Base-by-base conservation (phyloP, 1,139 yeast genomes). In the Diutina neorugosa region DNA sequence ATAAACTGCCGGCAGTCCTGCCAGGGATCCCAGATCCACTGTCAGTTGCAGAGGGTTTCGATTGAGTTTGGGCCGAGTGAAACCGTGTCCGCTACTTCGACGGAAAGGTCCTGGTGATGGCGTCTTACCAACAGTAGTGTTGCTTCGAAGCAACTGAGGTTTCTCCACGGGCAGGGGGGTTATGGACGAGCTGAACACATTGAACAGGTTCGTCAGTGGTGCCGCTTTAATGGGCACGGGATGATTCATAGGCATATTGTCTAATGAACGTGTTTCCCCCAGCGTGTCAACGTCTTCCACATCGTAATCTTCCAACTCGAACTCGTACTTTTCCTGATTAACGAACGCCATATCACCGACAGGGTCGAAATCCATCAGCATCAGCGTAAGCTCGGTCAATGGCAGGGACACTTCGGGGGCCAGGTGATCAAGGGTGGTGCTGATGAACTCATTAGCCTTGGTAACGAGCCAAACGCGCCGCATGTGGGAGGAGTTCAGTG, bases 331-430 rank as follows among this genome's bases (percentile, higher is more conserved):
- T 23, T 74, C 74, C 62, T 84, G 89, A 50, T 71, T 71, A 5
- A 82, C 74, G 59, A 82, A 78, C 3, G 78, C 61, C 46, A 86
- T 61, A 52, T 77, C 77, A 48, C 78, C 76, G 34, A 74, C 73
- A 3, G 77, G 66, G 5, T 80, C 72, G 52, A 87, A 63, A 51
- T 78, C 76, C 52, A 82, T 82, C 50, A 27, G 40, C 50, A 46
- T 27, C 7, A 81, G 66, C 1, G 84, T 80, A 25, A 73, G 66
- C 1, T 77, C 69, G 40, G 84, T 76, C 54, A 68, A 67, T 14
- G 54, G 53, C 44, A 53, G 53, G 4, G 63, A 56, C 25, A 62
- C 67, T 23, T 58, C 62, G 16, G 58, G 58, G 6, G 55, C 53
- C 4, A 62, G 59, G 12, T 75, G 71, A 8, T 46, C 40, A 34